Conservation (phyloP, 768 basidiomycete species). For the Trametes cingulata region DNA sequence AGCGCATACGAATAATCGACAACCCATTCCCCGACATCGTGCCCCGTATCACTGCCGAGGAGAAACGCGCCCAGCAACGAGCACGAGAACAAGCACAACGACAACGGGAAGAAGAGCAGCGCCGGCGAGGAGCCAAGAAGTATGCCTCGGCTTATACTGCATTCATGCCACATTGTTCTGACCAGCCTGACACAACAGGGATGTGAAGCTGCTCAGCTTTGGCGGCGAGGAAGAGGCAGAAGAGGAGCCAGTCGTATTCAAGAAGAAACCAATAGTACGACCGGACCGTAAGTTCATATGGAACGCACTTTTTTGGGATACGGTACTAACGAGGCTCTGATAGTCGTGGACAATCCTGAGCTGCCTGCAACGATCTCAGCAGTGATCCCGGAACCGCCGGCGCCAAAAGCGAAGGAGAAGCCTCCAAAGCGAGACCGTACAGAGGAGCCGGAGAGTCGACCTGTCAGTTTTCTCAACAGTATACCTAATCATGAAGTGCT, state of each 20-base stretch:
- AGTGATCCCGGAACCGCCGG: slow-evolving; percentile 1
- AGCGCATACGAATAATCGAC: slow-evolving; percentile 78
- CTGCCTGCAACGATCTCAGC: slow-evolving; percentile 21
- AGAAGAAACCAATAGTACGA: slow-evolving; percentile 81
- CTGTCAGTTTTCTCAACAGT: background rate
- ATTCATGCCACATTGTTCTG: no score
- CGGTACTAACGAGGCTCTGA: background rate
- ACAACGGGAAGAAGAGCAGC: slow-evolving; percentile 75
- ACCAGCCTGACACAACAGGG: slow-evolving; percentile 47
- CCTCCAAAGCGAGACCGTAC: slow-evolving; percentile 18
- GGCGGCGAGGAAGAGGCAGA: slow-evolving; percentile 70
- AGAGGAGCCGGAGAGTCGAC: slow-evolving; percentile 4
- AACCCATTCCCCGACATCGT: slow-evolving; percentile 96
- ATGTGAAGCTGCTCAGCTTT: slow-evolving; percentile 89
- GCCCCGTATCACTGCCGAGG: slow-evolving; percentile 93
- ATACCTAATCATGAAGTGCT: no score
- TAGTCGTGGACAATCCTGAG: slow-evolving; percentile 40
- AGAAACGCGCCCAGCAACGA: slow-evolving; percentile 79
- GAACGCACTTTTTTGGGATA: background rate
- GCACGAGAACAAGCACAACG: slow-evolving; percentile 75
- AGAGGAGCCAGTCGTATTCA: slow-evolving; percentile 51
- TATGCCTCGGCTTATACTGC: slow-evolving; percentile 38
- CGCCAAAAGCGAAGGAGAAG: slow-evolving; percentile 17
- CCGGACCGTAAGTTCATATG: slow-evolving; percentile 67
- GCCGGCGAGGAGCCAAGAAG: slow-evolving; percentile 86